Percentiles rank a stretch among this genome's conserved stretches.
Conservation (phyloP, 768 basidiomycete species). For the Suillus fuscotomentosus region DNA sequence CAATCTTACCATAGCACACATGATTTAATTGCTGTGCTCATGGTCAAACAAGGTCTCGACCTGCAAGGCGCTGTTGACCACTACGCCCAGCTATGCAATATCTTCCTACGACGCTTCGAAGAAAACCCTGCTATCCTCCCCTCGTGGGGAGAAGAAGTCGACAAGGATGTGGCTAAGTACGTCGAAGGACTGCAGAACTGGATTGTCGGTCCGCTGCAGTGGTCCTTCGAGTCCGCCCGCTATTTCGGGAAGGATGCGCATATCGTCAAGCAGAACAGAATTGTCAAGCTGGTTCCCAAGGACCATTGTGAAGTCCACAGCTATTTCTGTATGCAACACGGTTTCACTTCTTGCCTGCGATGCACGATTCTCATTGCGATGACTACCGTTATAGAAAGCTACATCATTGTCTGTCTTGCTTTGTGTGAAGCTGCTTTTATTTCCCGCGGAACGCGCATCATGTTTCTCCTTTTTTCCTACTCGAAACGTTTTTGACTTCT, state of each 20-base stretch:
- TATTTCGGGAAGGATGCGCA: conserved; percentile 62
- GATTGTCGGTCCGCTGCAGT: conserved; percentile 71
- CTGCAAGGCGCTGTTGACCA: conserved; percentile 64
- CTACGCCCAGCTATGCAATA: conserved; percentile 58
- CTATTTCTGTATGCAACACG: background rate
- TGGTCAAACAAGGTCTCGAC: conserved; percentile 54
- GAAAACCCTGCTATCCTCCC: background rate
- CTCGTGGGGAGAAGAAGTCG: conserved; percentile 61
- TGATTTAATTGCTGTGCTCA: conserved; percentile 71
- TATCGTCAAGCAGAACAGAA: conserved; percentile 33
- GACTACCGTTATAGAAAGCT: background rate
- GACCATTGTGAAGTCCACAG: conserved; percentile 20
- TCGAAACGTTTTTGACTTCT: background rate
- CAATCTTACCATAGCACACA: conserved; percentile 67
- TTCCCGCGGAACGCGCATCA: background rate
- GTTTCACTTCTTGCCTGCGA: background rate
- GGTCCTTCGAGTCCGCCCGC: conserved; percentile 51
- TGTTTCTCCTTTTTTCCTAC: background rate
- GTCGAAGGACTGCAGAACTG: conserved; percentile 62
- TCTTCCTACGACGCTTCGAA: conserved; percentile 52
- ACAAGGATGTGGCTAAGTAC: conserved; percentile 56
- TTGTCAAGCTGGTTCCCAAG: conserved; percentile 50
- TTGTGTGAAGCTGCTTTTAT: background rate
- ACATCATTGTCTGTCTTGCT: background rate
- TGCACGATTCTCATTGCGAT: background rate